Percentiles rank a stretch among this genome's conserved stretches.
These are phyloP conservation scores for Xanthoconium separans DNA, from an alignment of 1,284 basidiomycete genomes.

Conservation along the genomic window DNA sequence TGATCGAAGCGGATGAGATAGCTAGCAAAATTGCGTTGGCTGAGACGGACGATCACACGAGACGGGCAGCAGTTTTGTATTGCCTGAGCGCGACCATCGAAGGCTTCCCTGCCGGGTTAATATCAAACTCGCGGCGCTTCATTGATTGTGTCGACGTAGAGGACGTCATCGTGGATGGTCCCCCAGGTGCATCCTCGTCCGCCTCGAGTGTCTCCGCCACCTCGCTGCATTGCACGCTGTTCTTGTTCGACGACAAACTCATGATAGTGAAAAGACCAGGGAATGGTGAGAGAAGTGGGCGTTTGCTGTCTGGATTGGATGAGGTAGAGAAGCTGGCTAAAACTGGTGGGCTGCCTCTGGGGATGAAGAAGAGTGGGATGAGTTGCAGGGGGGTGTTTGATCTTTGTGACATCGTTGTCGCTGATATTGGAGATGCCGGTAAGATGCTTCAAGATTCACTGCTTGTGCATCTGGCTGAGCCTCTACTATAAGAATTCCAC, in stretches of 20 bases:
- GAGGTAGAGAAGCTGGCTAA: constrained; percentile 79
- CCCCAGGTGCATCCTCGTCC: constrained; percentile 42
- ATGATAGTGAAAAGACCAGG: constrained; percentile 88
- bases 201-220: constrained; percentile 38
- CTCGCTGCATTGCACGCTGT: constrained; percentile 81
- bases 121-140: constrained; percentile 84
- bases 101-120: constrained; percentile 84
- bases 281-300: constrained; percentile 71
- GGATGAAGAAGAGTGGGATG: constrained; percentile 78
- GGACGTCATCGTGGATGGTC: constrained; percentile 64
- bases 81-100: constrained; percentile 86
- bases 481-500: constrained; percentile 66
- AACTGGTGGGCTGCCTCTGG: constrained; percentile 51
- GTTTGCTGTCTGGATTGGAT: constrained; percentile 79
- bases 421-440: constrained; percentile 85
- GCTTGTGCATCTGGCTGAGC: constrained; percentile 9
- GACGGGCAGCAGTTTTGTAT: constrained; percentile 87
- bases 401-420: constrained; percentile 79
- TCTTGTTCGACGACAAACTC: constrained; percentile 95
- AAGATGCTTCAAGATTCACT: constrained; percentile 27
- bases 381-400: constrained; percentile 86
- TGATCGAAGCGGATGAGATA: constrained; percentile 85
- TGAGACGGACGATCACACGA: constrained; percentile 90
- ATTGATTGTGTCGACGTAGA: constrained; percentile 95
- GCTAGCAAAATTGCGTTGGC: constrained; percentile 91